phyloP scores from a whole-genome alignment of 202 grass and related monocot genomes.

The Zizania palustris region DNA sequence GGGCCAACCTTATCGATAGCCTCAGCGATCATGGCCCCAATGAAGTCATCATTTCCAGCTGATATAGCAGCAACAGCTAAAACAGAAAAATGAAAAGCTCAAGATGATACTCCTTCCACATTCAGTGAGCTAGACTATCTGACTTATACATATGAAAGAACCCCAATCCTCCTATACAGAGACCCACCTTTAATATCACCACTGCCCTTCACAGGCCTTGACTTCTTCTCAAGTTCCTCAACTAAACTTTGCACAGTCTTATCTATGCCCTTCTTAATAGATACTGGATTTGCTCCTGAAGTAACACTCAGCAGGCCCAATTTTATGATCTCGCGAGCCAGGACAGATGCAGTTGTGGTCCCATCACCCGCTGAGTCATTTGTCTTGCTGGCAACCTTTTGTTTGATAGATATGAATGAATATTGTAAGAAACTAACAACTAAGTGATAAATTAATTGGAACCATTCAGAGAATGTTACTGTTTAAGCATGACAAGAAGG shows the following conservation, averaged over 20 bases:
- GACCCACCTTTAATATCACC: conserved; percentile 81
- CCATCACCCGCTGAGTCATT: conserved; percentile 89
- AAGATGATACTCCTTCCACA: conserved; percentile 2
- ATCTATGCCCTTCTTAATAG: conserved; percentile 92
- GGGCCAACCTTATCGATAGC: conserved; percentile 96
- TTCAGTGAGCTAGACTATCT: neutral
- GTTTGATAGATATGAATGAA: conserved; percentile 4
- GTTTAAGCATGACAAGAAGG: neutral
- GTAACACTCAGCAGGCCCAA: conserved; percentile 75
- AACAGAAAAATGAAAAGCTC: conserved; percentile 8
- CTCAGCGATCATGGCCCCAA: conserved; percentile 86
- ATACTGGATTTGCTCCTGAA: conserved; percentile 93
- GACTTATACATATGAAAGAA: neutral
- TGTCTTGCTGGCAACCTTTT: conserved; percentile 89
- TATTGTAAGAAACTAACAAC: neutral
- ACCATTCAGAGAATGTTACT: neutral
- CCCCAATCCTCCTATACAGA: neutral
- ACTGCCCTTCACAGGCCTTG: conserved; percentile 74
- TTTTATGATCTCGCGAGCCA: conserved; percentile 81
- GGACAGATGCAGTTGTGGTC: conserved; percentile 78
- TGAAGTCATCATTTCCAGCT: conserved; percentile 86
- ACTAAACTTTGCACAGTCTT: conserved; percentile 78
- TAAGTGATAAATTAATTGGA: neutral
- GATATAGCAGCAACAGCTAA: conserved; percentile 87
- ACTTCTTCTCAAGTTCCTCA: conserved; percentile 80